A percentile compares a stretch with the other conserved stretches of the same genome.
Evolutionary conservation across 2,329 filamentous ascomycete genomes (phyloP).

Genomic region (Diplodia seriata): DNA sequence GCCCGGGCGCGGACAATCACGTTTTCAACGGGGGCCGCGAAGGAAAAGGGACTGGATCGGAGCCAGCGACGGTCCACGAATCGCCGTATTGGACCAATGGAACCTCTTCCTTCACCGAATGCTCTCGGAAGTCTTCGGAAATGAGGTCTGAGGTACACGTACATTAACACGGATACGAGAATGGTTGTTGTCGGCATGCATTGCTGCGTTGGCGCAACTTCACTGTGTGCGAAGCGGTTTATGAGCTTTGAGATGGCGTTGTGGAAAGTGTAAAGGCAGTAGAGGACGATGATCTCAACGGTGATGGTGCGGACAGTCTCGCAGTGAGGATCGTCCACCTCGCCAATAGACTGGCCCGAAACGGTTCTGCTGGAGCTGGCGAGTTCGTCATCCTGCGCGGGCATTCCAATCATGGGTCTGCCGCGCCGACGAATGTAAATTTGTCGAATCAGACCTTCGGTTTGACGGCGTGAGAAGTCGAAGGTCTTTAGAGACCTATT

Average conservation of each 20-base stretch:
- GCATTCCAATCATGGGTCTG: background rate
- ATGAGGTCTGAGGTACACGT: background rate
- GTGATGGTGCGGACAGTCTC: background rate
- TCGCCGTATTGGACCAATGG: background rate
- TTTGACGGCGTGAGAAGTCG: background rate
- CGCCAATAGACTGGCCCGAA: background rate
- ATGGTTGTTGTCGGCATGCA: background rate
- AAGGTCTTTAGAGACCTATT: background rate
- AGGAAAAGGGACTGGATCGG: background rate
- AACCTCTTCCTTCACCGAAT: background rate
- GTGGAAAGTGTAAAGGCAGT: background rate
- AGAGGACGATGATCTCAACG: background rate
- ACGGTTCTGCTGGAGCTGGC: background rate
- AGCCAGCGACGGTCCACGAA: background rate
- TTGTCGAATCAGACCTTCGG: background rate
- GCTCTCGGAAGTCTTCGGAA: background rate
- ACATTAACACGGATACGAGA: background rate
- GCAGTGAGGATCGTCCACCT: background rate
- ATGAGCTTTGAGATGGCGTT: background rate
- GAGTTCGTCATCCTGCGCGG: background rate
- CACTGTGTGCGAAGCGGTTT: background rate
- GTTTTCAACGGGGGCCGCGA: background rate
- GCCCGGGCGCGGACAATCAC: background rate
- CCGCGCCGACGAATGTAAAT: background rate
- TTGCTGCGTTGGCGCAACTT: background rate